These are phyloP conservation scores for Rutidosis leptorrhynchoides DNA, from an alignment of 129 eudicot species.

Conservation along the genomic window DNA sequence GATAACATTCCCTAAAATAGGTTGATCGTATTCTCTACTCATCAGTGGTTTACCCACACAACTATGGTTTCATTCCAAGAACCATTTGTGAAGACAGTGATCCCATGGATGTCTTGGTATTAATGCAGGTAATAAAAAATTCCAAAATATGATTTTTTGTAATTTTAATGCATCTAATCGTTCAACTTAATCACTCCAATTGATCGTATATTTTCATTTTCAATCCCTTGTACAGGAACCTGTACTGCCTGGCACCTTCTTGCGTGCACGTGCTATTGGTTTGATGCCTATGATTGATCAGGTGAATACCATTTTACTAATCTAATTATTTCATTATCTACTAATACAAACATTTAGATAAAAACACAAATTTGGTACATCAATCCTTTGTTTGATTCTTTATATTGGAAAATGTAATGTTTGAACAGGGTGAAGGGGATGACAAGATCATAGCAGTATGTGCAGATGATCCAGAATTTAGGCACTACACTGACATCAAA, in stretches of 20 bases:
- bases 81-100: constrained; percentile 92
- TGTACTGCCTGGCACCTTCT: constrained; percentile 77
- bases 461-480: constrained; percentile 97
- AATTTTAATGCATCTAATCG: background rate
- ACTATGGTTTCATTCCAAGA: constrained; percentile 91
- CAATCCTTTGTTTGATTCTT: background rate
- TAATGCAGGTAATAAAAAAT: constrained; percentile 72
- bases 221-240: constrained; percentile 60
- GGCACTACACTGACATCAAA: constrained; percentile 73
- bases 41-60: constrained; percentile 95
- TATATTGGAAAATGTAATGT: background rate
- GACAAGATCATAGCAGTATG: constrained; percentile 98
- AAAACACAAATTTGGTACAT: too few relatives aligned
- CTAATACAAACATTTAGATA: background rate
- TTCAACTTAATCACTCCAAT: constrained; percentile 13
- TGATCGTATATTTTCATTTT: background rate
- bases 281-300: constrained; percentile 98
- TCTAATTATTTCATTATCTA: too few relatives aligned
- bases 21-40: constrained; percentile 95
- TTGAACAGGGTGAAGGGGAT: constrained; percentile 78
- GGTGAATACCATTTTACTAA: constrained; percentile 30
- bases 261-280: constrained; percentile 96
- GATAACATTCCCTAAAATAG: constrained; percentile 32
- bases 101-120: constrained; percentile 88
- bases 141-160: background rate